A percentile compares a stretch with the other conserved stretches of the same genome.
Conservation (phyloP, 768 basidiomycete species). For the Tricholoma hemisulphureum region DNA sequence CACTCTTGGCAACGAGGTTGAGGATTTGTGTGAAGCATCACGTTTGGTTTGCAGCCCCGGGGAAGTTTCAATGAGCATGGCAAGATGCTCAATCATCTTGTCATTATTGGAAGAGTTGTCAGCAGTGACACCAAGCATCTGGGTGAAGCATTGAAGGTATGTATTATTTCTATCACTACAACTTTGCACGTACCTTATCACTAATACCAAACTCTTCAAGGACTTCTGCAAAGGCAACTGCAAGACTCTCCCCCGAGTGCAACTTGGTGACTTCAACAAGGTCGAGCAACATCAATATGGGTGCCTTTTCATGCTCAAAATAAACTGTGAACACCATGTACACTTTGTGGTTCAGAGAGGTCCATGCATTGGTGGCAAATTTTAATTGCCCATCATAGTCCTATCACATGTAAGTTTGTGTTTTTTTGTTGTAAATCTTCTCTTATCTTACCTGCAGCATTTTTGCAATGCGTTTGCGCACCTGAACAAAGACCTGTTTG, state of each 20-base stretch:
- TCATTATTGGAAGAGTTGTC: conserved; percentile 39
- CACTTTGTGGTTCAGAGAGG: conserved; percentile 31
- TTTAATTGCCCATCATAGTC: conserved; percentile 28
- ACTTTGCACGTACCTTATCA: conserved; percentile 3
- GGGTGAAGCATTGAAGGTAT: background rate
- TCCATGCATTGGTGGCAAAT: conserved; percentile 36
- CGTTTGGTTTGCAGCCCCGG: conserved; percentile 19
- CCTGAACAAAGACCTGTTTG: conserved; percentile 22
- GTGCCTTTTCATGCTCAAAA: conserved; percentile 23
- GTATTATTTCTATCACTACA: background rate
- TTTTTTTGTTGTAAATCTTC: background rate
- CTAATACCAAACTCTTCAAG: conserved; percentile 38
- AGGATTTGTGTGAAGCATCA: conserved; percentile 39
- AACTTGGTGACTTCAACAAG: conserved; percentile 38
- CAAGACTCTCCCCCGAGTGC: conserved; percentile 35
- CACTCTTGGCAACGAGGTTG: conserved; percentile 38
- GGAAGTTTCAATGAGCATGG: conserved; percentile 18
- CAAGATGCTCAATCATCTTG: conserved; percentile 30
- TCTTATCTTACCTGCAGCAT: conserved; percentile 21
- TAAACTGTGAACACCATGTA: conserved; percentile 30
- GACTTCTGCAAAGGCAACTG: conserved; percentile 30
- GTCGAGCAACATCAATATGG: conserved; percentile 28
- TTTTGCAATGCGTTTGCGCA: conserved; percentile 21
- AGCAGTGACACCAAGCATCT: conserved; percentile 33
- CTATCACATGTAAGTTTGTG: conserved; percentile 13